These are phyloP conservation scores for Filobasidium uniguttulatum DNA, from an alignment of 1,284 basidiomycete genomes.

Conservation along the genomic window DNA sequence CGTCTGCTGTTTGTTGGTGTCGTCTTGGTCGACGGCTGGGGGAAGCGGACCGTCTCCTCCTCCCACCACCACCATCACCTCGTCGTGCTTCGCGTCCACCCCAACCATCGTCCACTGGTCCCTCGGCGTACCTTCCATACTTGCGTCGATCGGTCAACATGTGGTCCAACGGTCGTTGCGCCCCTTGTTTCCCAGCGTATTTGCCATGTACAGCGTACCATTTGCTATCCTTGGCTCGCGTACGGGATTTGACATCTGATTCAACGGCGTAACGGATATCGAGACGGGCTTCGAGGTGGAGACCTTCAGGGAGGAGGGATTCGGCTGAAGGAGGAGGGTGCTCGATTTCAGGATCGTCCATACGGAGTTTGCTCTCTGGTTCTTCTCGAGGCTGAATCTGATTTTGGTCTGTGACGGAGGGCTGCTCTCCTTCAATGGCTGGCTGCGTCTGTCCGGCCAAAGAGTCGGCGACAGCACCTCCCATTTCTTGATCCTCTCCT, in stretches of 20 bases:
- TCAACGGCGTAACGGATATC: constrained; percentile 14
- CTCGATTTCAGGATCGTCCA: too few relatives aligned
- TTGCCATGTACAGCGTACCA: constrained; percentile 12
- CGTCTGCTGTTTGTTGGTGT: constrained; percentile 1
- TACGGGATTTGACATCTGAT: constrained; percentile 11
- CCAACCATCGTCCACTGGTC: not conserved
- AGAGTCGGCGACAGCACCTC: too few relatives aligned
- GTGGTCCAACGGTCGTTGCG: not conserved
- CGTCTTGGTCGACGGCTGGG: constrained; percentile 4
- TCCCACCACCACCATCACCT: too few relatives aligned
- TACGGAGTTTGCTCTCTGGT: too few relatives aligned
- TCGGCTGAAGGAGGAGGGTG: too few relatives aligned
- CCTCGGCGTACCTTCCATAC: constrained; percentile 1
- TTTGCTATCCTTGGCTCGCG: constrained; percentile 9
- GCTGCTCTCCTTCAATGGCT: too few relatives aligned
- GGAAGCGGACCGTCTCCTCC: constrained; percentile 9
- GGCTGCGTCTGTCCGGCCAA: too few relatives aligned
- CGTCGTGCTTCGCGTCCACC: not conserved
- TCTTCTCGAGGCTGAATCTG: too few relatives aligned
- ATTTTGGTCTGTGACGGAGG: too few relatives aligned
- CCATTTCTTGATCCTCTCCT: constrained; percentile 8
- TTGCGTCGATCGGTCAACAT: not conserved
- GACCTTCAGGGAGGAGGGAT: constrained; percentile 6
- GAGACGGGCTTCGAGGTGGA: constrained; percentile 10
- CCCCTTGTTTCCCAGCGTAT: constrained; percentile 9